Evolutionary conservation across 2,329 filamentous ascomycete species (phyloP).

Genomic region (Penicillium digitatum): DNA sequence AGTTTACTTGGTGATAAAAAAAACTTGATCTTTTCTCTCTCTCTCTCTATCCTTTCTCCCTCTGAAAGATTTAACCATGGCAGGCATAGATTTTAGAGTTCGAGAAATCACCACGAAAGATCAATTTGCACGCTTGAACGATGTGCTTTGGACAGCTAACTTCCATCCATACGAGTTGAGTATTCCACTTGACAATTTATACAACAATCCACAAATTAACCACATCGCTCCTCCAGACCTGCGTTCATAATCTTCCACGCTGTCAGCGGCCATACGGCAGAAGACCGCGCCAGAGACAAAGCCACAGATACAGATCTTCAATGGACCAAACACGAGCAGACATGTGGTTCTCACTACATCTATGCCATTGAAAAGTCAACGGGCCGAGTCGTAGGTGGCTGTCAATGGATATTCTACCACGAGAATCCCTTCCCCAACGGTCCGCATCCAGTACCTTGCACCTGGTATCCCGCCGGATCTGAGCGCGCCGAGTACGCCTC

Average conservation of each 20-base stretch:
- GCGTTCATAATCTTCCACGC: neutral
- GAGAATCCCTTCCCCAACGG: neutral
- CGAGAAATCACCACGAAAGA: neutral
- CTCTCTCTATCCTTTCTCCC: neutral
- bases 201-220: neutral
- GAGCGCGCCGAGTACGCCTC: neutral
- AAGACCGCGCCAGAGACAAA: neutral
- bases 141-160: neutral
- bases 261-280: neutral
- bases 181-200: neutral
- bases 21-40: neutral
- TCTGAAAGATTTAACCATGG: neutral
- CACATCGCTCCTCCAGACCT: neutral
- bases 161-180: neutral
- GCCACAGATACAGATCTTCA: neutral
- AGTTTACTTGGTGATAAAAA: neutral
- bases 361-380: neutral
- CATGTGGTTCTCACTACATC: neutral
- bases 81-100: neutral
- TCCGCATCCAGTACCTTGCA: neutral
- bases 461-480: neutral
- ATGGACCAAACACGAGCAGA: neutral
- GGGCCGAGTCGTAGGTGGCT: neutral
- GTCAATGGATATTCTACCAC: neutral
- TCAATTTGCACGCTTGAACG: neutral